Evolutionary conservation across 352 stramenopile species (phyloP), one percentile per base, ranked within the genome.

Genomic region (Globisporangium orthogonon): DNA sequence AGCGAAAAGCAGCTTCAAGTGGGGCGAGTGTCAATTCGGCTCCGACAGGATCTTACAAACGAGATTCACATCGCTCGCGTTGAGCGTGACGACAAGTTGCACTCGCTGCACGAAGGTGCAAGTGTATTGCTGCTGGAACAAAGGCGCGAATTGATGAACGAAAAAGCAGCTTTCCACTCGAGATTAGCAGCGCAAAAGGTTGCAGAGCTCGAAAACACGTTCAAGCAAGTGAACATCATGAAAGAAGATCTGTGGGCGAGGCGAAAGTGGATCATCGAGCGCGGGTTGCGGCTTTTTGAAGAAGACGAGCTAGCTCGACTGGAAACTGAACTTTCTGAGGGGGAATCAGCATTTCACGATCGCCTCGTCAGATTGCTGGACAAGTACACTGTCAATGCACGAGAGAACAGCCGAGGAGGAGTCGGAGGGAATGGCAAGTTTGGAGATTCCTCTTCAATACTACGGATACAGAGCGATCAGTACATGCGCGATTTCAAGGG

Each of bases 201-300:
- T 11, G 62, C 65, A 0, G 63, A 70, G 30, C 50, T 63, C 3
- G 66, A 76, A 18, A 79, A 76, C 28, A 23, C 61, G 28, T 76
- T 79, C 60, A 79, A 79, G 52, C 68, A 67, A 30, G 14, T 71
- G 29, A 66, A 67, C 43, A 71, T 73, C 29, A 76, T 75, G 71
- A 79, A 76, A 53, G 65, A 75, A 52, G 65, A 79, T 39, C 44
- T 79, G 7, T 79, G 68, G 71, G 62, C 60, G 3, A 58, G 50
- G 14, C 52, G 61, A 9, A 66, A 65, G 17, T 76, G 68, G 68
- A 74, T 79, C n/a, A 28, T 66, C 0, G 48, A 65, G n/a, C 63
- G 65, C 23, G 62, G 52, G 3, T 43, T 74, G 17, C 59, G 60
- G 2, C 28, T 62, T 4, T 69, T 71, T 23, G 66, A 74, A 47